Base-by-base conservation (phyloP, 352 stramenopile species). In the Globisporangium spinosum region DNA sequence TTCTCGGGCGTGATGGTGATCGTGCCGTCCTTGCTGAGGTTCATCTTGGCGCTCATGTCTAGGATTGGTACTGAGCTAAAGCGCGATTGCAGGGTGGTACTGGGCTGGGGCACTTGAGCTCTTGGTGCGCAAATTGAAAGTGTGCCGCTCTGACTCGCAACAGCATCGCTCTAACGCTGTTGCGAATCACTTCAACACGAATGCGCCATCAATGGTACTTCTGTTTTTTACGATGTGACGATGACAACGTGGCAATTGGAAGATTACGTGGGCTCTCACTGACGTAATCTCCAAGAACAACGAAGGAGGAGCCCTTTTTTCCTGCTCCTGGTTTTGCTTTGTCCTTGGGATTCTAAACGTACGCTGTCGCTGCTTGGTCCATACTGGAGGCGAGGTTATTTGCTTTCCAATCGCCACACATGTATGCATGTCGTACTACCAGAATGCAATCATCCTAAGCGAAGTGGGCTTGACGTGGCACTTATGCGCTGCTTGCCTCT, bases 1-100 rank as follows among this genome's bases (percentile, higher is more conserved):
- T 71, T 69, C 62, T 65, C 35, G 12, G 72, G 69, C 27, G 65
- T 58, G 63, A 78, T 73, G 40, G 68, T 65, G 69, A 78, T 73
- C 13, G 69, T 76, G 35, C 66, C 67, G 17, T 75, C 65, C 57
- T 38, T 49, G 47, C 65, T 54, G 51, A 76, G 60, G 34, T 55
- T 70, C n/a, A 65, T 65, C 58, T 71, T 73, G 22, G 25, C 56
- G 61, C 55, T 70, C 55, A 61, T 29, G 12, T 3, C 20, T 35
- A 5, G 15, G 40, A 20, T 49, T 49, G 40, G 15, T 10, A 9
- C 15, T 49, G 40, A 49, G 6, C 40, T 15, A 47, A 47, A 47
- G 38, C 35, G 15, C 15, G 6, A 7, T n/a, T 20, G 15, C 15
- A 49, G 40, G 15, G 22, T 49, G 40, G 40, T n/a, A 49, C 40